Base-by-base conservation (phyloP, 1,284 basidiomycete genomes). In the Cronartium quercuum region DNA sequence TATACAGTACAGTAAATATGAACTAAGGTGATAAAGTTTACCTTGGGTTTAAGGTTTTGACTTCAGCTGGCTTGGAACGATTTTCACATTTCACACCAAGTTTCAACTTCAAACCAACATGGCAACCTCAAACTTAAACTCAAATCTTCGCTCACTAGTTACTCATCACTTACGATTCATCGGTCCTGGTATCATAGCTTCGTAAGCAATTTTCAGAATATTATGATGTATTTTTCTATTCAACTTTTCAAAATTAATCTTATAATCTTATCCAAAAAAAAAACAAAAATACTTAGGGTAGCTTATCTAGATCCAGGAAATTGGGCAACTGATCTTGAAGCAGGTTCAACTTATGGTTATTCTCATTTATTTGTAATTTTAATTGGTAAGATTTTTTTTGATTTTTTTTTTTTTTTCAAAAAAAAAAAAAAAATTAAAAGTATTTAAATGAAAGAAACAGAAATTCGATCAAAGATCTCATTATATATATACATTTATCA, bases 321-420 rank as follows among this genome's bases (percentile, higher is more conserved):
- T 64, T 81, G 81, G 81, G 80, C 80, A 1, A 81, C 81, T 35
- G 81, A 82, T 65, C 71, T 82, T 24, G 76, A 79, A 64, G 81
- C 81, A 1, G 81, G 82, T 21, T 79, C 80, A 15, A 77, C 80
- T 38, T 81, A 78, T 62, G 92, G 92, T 0, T 95, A 94, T 84
- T 87, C 88, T 78, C 86, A 95, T 40, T 86, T 96, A 47, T 94
- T 94, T 80, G 86, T 95, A 65, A 88, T 96, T 12, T 85, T 96
- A n/a, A n/a, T n/a, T n/a, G n/a, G n/a, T n/a, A n/a, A n/a, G n/a
- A n/a, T n/a, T n/a, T n/a, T n/a, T 1, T 80, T 95, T 18, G 86
- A 92, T 0, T 91, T 91, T 21, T 79, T 94, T n/a, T 88, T 92
- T 71, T n/a, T n/a, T n/a, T n/a, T n/a, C n/a, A n/a, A n/a, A n/a